A percentile compares a stretch with the other conserved stretches of the same genome.
Conservation (phyloP, 148 eudicot species). For the Suaeda aralocaspica region DNA sequence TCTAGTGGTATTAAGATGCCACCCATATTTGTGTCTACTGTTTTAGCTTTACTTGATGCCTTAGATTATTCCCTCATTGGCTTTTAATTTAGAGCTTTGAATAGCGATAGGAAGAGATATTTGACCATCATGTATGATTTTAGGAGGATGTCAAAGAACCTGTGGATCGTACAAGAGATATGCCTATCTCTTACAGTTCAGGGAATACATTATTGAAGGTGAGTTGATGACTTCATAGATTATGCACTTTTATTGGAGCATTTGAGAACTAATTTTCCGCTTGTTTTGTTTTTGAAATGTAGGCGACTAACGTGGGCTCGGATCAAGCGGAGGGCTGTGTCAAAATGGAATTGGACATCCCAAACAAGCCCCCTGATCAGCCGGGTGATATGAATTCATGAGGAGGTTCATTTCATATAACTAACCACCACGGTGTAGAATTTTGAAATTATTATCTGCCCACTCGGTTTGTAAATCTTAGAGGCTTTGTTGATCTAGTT, state of each 20-base stretch:
- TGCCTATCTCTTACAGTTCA: constrained; percentile 20
- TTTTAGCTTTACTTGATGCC: background rate
- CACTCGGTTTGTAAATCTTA: constrained; percentile 16
- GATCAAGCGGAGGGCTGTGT: constrained; percentile 30
- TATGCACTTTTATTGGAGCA: background rate
- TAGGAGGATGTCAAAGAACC: constrained; percentile 40
- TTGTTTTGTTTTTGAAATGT: background rate
- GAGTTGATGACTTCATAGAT: constrained; percentile 1
- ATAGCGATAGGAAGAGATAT: constrained; percentile 1
- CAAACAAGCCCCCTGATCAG: constrained; percentile 41
- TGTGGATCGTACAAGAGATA: constrained; percentile 30
- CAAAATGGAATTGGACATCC: constrained; percentile 48
- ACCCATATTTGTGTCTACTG: too few species aligned
- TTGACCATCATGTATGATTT: constrained; percentile 14
- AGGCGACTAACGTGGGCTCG: constrained; percentile 30
- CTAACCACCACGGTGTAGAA: constrained; percentile 12
- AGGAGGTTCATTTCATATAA: constrained; percentile 14
- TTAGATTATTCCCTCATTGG: background rate
- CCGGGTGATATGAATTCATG: constrained; percentile 30
- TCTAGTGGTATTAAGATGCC: too few species aligned
- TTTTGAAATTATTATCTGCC: background rate
- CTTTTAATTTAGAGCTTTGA: background rate
- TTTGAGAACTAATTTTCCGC: background rate
- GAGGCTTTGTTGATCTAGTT: constrained; percentile 15
- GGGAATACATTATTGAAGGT: constrained; percentile 38